These are phyloP conservation scores for Jasminum sambac DNA, from an alignment of 257 asterid genomes.

Conservation along the genomic window DNA sequence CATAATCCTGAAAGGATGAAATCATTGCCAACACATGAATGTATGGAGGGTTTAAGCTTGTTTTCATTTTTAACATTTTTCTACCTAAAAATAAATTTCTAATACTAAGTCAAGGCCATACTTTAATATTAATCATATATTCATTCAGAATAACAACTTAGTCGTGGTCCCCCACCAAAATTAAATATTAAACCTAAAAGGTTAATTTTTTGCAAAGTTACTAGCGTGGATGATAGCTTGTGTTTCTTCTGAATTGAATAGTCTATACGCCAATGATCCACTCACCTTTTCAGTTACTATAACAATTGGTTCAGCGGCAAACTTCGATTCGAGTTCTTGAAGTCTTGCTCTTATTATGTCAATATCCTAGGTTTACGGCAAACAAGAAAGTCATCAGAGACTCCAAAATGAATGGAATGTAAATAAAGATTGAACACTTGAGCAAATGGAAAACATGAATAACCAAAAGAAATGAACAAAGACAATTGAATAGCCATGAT, in stretches of 20 bases:
- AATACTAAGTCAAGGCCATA: too few relatives aligned
- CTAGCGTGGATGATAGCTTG: neutral
- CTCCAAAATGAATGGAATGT: neutral
- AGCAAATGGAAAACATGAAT: slow-evolving; percentile 1
- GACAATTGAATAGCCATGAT: neutral
- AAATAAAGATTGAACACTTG: neutral
- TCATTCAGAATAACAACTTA: too few relatives aligned
- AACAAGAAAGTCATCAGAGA: slow-evolving; percentile 19
- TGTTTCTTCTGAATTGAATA: neutral
- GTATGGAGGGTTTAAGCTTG: too few relatives aligned
- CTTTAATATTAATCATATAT: too few relatives aligned
- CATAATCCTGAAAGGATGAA: too few relatives aligned
- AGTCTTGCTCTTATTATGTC: slow-evolving; percentile 55
- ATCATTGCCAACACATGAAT: too few relatives aligned
- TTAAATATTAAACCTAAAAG: too few relatives aligned
- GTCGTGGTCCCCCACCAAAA: too few relatives aligned
- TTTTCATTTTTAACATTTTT: too few relatives aligned
- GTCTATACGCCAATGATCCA: slow-evolving; percentile 2
- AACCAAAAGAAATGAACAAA: neutral
- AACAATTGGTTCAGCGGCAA: slow-evolving; percentile 51
- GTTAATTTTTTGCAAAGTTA: too few relatives aligned
- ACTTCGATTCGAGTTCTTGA: slow-evolving; percentile 56
- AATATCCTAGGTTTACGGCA: slow-evolving; percentile 51
- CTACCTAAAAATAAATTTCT: too few relatives aligned
- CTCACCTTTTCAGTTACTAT: slow-evolving; percentile 88